These are phyloP conservation scores for Zalerion maritima DNA, from an alignment of 495 filamentous ascomycete genomes.

Conservation along the genomic window DNA sequence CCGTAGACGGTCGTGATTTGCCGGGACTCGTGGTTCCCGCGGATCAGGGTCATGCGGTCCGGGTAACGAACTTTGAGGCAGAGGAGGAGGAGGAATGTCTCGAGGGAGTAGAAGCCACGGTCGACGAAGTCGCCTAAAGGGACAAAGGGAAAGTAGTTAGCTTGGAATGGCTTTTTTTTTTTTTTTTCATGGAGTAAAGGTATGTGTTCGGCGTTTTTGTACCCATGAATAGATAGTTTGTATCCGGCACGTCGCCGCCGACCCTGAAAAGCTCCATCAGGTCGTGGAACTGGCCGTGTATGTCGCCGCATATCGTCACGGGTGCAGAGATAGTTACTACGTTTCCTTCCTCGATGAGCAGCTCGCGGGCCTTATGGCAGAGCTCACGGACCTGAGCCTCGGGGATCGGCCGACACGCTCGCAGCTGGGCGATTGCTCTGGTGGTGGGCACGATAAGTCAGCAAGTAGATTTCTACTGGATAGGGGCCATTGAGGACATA, in stretches of 20 bases:
- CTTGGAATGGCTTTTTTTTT: no score
- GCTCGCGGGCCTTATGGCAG: constrained; percentile 93
- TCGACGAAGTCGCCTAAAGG: constrained; percentile 81
- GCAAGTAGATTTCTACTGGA: constrained; percentile 1
- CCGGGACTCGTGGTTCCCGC: constrained; percentile 92
- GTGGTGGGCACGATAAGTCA: constrained; percentile 4
- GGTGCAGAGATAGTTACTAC: constrained; percentile 92
- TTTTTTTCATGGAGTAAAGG: not conserved
- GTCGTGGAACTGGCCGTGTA: constrained; percentile 97
- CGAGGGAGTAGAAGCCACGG: constrained; percentile 93
- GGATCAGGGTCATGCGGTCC: constrained; percentile 91
- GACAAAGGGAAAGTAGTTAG: no score
- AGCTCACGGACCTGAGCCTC: constrained; percentile 89
- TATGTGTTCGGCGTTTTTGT: constrained; percentile 7
- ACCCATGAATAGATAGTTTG: constrained; percentile 98
- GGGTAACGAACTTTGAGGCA: constrained; percentile 96
- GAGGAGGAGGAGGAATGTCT: constrained; percentile 87
- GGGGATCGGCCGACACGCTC: constrained; percentile 91
- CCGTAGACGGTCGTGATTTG: constrained; percentile 98
- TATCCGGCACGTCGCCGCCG: constrained; percentile 89
- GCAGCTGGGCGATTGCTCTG: constrained; percentile 86
- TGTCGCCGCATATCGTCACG: constrained; percentile 81
- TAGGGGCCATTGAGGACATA: constrained; percentile 22
- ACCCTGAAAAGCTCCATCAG: constrained; percentile 97
- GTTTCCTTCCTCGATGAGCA: constrained; percentile 95